Evolutionary conservation across 2,329 filamentous ascomycete genomes (phyloP).

Genomic region (Arthrobotrys sphaeroides): DNA sequence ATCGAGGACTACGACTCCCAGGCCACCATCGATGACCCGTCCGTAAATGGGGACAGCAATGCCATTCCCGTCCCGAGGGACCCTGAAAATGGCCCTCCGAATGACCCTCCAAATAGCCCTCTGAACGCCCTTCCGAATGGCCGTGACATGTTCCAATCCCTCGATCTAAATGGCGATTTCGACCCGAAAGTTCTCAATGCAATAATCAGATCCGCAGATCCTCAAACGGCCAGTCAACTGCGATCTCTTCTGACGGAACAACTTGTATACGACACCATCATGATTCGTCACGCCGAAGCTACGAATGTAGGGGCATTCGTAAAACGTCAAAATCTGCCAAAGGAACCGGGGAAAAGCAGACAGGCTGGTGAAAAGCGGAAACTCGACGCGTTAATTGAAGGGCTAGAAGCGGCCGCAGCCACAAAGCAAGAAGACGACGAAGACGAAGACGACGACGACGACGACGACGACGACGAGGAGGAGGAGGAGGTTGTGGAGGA

Average conservation of each 20-base stretch:
- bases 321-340: neutral
- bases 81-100: neutral
- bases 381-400: neutral
- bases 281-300: neutral
- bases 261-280: neutral
- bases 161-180: neutral
- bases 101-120: neutral
- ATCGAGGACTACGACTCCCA: neutral
- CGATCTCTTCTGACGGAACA: neutral
- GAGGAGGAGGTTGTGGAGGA: neutral
- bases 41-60: neutral
- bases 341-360: neutral
- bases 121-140: no score
- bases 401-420: neutral
- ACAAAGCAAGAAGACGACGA: neutral
- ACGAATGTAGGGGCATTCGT: neutral
- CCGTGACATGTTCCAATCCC: neutral
- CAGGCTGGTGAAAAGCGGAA: neutral
- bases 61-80: neutral
- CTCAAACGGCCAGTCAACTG: neutral
- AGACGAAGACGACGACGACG: no score
- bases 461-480: neutral
- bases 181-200: neutral
- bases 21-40: neutral
- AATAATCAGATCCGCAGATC: neutral